Percentiles rank a stretch among this genome's conserved stretches.
Conservation (phyloP, 164 flowering plant genomes). For the Annona cherimola region DNA sequence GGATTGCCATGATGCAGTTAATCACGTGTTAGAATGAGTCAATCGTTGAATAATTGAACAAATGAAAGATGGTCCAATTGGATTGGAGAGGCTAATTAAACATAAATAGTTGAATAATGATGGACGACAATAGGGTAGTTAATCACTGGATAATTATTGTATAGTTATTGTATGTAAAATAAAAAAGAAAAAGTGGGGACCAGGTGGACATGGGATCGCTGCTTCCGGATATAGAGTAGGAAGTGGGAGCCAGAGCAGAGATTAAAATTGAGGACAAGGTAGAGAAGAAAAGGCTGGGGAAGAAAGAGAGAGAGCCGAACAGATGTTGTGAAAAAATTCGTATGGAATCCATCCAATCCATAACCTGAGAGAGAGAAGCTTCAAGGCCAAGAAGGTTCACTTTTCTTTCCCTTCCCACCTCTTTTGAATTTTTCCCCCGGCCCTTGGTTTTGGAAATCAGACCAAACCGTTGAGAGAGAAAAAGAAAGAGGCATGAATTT, state of each 20-base stretch:
- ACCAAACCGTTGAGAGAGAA: not conserved
- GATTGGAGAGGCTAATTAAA: no score
- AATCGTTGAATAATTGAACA: no score
- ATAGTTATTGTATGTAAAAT: no score
- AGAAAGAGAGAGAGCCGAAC: not conserved
- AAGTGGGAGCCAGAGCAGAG: not conserved
- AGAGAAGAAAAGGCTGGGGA: not conserved
- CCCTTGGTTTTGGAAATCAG: not conserved
- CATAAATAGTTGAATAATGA: no score
- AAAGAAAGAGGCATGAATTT: not conserved
- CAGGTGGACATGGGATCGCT: not conserved
- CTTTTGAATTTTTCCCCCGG: not conserved
- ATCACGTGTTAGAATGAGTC: no score
- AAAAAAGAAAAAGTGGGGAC: not conserved
- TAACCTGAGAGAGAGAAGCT: not conserved
- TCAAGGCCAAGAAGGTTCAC: conserved; percentile 6
- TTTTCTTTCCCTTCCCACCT: conserved; percentile 3
- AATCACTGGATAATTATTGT: no score
- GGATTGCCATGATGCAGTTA: no score
- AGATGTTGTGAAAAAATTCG: not conserved
- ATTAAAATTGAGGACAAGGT: not conserved
- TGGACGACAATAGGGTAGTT: no score
- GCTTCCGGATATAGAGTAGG: not conserved
- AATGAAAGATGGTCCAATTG: no score
- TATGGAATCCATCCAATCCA: not conserved